Conservation (phyloP, 345 rosid genomes). For the Melaleuca quinquenervia region DNA sequence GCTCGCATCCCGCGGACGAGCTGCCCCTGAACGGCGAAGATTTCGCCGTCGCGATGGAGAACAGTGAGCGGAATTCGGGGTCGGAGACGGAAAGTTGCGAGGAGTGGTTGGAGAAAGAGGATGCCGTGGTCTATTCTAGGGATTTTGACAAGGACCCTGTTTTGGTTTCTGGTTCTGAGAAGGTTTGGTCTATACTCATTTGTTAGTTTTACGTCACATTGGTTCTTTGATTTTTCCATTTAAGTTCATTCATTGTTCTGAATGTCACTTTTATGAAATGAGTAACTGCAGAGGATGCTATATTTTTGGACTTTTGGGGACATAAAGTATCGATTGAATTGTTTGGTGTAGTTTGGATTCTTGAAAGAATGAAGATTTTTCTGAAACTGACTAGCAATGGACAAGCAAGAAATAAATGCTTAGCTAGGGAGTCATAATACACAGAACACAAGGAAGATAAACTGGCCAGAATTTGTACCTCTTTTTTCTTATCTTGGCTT, state of each 20-base stretch:
- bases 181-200: constrained; percentile 9
- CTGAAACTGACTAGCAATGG: neutral
- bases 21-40: constrained; percentile 1
- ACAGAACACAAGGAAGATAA: neutral
- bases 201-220: neutral
- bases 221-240: neutral
- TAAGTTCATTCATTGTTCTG: neutral
- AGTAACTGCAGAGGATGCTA: neutral
- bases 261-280: neutral
- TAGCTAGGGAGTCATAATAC: neutral
- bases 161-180: constrained; percentile 40
- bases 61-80: constrained; percentile 2
- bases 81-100: constrained; percentile 44
- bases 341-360: neutral
- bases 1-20: constrained; percentile 4
- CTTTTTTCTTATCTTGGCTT: neutral
- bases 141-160: constrained; percentile 71
- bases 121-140: constrained; percentile 51
- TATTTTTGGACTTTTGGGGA: neutral
- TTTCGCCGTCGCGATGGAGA: neutral
- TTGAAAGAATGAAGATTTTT: neutral
- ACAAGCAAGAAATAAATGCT: neutral
- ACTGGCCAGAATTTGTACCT: neutral
- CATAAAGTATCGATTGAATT: neutral
- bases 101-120: constrained; percentile 71